Evolutionary conservation across 2,329 filamentous ascomycete genomes (phyloP).

Genomic region (Beauveria asiatica): DNA sequence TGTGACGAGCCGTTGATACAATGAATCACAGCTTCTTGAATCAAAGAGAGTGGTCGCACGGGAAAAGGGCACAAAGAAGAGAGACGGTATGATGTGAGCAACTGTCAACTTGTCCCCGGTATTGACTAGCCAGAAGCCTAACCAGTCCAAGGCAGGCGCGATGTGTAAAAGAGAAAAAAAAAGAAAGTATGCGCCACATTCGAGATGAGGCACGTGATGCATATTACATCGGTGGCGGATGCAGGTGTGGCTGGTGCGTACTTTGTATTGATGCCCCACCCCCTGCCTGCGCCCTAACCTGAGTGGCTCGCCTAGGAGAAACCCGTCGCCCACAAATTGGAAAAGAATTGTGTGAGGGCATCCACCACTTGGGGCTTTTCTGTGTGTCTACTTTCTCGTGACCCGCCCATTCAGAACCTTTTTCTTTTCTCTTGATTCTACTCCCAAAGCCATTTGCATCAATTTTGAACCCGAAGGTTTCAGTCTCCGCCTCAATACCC

Average conservation of each 20-base stretch:
- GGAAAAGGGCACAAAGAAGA: neutral
- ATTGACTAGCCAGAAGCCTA: neutral
- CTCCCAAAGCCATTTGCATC: slow-evolving; percentile 21
- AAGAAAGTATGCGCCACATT: slow-evolving; percentile 3
- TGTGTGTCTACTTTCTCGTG: slow-evolving; percentile 1
- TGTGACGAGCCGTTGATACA: neutral
- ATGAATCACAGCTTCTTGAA: neutral
- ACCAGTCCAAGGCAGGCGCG: neutral
- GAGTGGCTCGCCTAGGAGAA: slow-evolving; percentile 17
- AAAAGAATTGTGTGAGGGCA: slow-evolving; percentile 9
- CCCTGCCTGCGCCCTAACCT: slow-evolving; percentile 17
- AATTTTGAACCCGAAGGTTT: slow-evolving; percentile 79
- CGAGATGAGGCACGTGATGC: slow-evolving; percentile 3
- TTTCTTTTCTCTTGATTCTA: slow-evolving; percentile 22
- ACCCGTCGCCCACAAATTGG: slow-evolving; percentile 4
- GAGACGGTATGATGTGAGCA: neutral
- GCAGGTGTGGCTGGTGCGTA: slow-evolving; percentile 2
- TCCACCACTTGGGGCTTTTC: neutral
- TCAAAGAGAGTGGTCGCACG: neutral
- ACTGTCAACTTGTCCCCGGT: neutral
- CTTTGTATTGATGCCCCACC: neutral
- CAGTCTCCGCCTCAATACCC: slow-evolving; percentile 88
- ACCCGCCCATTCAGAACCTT: neutral
- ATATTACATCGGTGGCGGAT: neutral
- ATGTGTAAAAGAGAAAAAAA: neutral